Evolutionary conservation across 2,329 filamentous ascomycete genomes (phyloP).

Genomic region (Exserohilum turcica): DNA sequence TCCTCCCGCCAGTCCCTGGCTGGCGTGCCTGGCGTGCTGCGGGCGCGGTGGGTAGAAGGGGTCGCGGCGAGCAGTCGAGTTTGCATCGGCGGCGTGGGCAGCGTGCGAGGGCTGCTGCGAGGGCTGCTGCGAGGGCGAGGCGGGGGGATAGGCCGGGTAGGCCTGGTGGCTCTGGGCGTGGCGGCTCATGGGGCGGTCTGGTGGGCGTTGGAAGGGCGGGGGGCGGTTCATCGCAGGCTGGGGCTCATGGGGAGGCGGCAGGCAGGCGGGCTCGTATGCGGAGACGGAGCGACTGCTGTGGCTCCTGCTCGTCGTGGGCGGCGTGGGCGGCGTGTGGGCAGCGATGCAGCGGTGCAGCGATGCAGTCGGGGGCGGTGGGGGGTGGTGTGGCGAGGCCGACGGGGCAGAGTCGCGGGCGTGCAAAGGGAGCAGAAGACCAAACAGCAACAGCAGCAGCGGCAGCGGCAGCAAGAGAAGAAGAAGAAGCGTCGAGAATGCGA

Average conservation of each 20-base stretch:
- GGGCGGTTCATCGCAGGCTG: conserved; percentile 46
- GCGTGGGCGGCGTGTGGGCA: too few relatives aligned
- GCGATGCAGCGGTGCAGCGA: not conserved
- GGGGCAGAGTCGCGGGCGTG: not conserved
- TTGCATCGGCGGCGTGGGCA: conserved; percentile 53
- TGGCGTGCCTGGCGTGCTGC: conserved; percentile 47
- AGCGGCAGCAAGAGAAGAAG: conserved; percentile 2
- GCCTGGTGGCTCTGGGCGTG: conserved; percentile 30
- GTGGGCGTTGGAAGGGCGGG: conserved; percentile 46
- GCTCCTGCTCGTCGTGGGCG: too few relatives aligned
- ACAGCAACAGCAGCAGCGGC: not conserved
- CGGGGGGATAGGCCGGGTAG: conserved; percentile 45
- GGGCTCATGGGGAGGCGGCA: conserved; percentile 19
- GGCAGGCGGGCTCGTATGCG: conserved; percentile 4
- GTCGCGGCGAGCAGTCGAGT: conserved; percentile 54
- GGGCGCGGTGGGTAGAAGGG: conserved; percentile 51
- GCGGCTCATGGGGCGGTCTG: conserved; percentile 57
- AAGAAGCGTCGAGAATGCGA: conserved; percentile 16
- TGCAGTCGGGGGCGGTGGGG: not conserved
- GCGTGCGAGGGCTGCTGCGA: conserved; percentile 49
- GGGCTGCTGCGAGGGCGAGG: conserved; percentile 17
- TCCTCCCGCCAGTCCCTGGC: conserved; percentile 46
- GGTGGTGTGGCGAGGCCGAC: too few relatives aligned
- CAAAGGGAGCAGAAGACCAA: not conserved
- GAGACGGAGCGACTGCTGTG: not conserved